These are phyloP conservation scores for Phlyctochytrium planicorne DNA, from an alignment of 192 early-diverging fungal species.

Conservation along the genomic window DNA sequence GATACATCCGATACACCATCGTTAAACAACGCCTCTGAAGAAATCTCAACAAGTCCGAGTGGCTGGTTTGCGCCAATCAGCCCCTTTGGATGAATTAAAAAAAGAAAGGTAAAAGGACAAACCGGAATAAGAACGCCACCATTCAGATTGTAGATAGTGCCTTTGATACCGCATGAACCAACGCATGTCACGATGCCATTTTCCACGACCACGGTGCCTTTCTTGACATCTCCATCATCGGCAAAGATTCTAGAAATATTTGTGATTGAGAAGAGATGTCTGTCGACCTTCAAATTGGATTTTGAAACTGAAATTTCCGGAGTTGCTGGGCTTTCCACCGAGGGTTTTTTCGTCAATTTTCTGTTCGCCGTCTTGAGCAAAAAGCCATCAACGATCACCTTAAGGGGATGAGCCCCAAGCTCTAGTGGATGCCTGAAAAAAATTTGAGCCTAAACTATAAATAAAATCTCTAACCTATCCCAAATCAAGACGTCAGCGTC, in stretches of 20 bases:
- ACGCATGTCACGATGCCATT: constrained; percentile 57
- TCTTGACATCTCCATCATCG: constrained; percentile 28
- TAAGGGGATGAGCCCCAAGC: constrained; percentile 69
- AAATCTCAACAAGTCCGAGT: constrained; percentile 70
- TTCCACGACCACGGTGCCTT: constrained; percentile 52
- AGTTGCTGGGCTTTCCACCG: neutral
- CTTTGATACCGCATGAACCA: constrained; percentile 27
- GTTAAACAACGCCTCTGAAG: constrained; percentile 51
- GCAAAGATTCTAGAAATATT: constrained; percentile 44
- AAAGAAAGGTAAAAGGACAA: neutral
- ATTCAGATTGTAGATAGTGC: constrained; percentile 48
- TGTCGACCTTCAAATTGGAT: no score
- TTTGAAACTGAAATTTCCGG: neutral
- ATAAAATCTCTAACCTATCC: constrained; percentile 42
- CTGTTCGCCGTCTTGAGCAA: neutral
- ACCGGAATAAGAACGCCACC: constrained; percentile 62
- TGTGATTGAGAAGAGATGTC: constrained; percentile 40
- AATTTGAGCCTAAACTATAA: neutral
- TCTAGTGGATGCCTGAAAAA: constrained; percentile 54
- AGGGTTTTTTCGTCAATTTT: neutral
- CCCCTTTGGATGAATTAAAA: constrained; percentile 31
- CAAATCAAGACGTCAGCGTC: constrained; percentile 84
- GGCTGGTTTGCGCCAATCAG: constrained; percentile 47
- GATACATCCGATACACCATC: constrained; percentile 50
- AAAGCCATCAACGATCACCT: constrained; percentile 72